Evolutionary conservation across 2,329 filamentous ascomycete species (phyloP), one percentile per base, ranked within the genome.

Genomic region (Macroventuria anomochaeta): DNA sequence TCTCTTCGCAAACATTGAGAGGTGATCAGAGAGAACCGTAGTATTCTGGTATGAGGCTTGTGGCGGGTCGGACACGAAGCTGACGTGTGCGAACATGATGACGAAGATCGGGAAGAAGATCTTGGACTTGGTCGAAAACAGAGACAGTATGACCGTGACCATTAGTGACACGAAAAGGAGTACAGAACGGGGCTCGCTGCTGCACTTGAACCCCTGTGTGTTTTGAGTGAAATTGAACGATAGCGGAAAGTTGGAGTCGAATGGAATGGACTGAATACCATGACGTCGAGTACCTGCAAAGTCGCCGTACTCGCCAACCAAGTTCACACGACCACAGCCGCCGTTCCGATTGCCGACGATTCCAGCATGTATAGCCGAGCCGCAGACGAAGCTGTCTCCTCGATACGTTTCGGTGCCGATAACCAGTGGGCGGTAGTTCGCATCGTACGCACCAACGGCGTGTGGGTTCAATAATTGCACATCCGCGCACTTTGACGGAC

Each of bases 351-450:
- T 84, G 25, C 82, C 83, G 43, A 95, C 83, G 58, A 92, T 78
- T 10, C 91, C 91, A 0, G 90, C 85, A 70, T 96, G 92, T 40
- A 96, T 88, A 26, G 91, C 92, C n/a, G 91, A 83, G 53, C 86
- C 87, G 69, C 92, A 96, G 42, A 96, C 86, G 73, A 90, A 96
- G 36, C 90, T 95, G 74, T 96, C 92, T 3, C 90, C 91, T n/a
- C 95, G 88, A 72, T 97, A 97, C 3, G 88, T 77, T 0, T 86
- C 81, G 3, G 81, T 81, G 17, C 83, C 83, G 25, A 86, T 73
- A 1, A 86, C 81, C 1, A 85, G 68, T 5, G 77, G 78, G 26
- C 76, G 77, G 62, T 85, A 85, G 49, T 81, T 82, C 32, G 82
- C 73, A 54, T 88, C 87, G 79, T 81, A 67, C 57, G 85, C 83